phyloP scores from a whole-genome alignment of 139 green algal genomes.

The Tetradesmus lagerheimii region DNA sequence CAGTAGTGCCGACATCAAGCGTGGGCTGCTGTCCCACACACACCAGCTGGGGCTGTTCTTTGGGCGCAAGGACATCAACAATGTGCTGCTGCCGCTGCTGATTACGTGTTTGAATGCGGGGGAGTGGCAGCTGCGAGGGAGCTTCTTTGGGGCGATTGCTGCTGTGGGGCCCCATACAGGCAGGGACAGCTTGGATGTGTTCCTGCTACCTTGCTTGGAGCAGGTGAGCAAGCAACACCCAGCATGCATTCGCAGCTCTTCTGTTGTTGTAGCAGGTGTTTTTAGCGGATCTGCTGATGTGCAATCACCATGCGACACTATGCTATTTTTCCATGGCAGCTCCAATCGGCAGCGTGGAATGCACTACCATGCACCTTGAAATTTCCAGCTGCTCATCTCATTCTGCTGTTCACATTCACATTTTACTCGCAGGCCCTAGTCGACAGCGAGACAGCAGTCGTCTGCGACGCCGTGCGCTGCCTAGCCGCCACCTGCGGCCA shows the following conservation, averaged over 20 bases:
- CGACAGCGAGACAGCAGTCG: conserved; percentile 73
- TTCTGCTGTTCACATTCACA: neutral
- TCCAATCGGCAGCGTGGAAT: no score
- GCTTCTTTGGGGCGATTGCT: conserved; percentile 76
- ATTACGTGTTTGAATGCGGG: conserved; percentile 96
- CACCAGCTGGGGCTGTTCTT: conserved; percentile 55
- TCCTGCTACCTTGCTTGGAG: conserved; percentile 94
- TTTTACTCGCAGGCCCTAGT: conserved; percentile 66
- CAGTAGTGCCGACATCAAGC: conserved; percentile 66
- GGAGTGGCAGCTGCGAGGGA: conserved; percentile 81
- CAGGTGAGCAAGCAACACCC: conserved; percentile 59
- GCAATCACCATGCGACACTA: no score
- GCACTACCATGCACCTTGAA: no score
- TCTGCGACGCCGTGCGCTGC: conserved; percentile 77
- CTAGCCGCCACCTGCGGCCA: conserved; percentile 64
- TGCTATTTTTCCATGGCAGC: no score
- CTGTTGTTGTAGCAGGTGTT: no score
- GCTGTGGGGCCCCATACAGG: conserved; percentile 58
- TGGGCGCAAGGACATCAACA: conserved; percentile 58
- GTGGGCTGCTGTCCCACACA: conserved; percentile 68
- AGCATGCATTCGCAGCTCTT: neutral
- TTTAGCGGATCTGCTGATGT: no score
- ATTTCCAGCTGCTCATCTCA: neutral
- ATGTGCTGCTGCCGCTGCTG: conserved; percentile 92
- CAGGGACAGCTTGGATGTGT: conserved; percentile 80